A percentile compares a stretch with the other conserved stretches of the same genome.
These are phyloP conservation scores for Aspergillus sp. DNA, from an alignment of 2,329 filamentous ascomycete species.

Conservation along the genomic window DNA sequence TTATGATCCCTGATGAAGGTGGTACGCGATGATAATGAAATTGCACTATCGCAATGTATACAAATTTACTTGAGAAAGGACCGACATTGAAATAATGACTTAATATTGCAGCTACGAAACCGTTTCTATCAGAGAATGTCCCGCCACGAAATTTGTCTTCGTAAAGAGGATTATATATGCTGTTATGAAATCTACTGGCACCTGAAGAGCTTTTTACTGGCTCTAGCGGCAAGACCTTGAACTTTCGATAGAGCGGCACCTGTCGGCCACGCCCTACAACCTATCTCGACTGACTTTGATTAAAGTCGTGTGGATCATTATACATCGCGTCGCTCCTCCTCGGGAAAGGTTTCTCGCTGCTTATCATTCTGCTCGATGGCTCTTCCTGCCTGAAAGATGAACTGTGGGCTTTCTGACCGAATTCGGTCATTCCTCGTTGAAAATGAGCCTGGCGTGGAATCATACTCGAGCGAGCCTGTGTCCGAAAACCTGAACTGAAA, in stretches of 20 bases:
- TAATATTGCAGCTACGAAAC: not conserved
- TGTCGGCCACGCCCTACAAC: not conserved
- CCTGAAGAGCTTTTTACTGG: not conserved
- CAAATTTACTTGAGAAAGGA: not conserved
- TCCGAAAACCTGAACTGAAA: not conserved
- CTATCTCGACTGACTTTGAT: not conserved
- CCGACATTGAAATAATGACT: not conserved
- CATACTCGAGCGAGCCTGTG: not conserved
- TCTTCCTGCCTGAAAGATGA: not conserved
- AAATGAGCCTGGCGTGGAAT: not conserved
- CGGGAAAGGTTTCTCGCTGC: not conserved
- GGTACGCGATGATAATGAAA: too few relatives aligned
- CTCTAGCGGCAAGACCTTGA: not conserved
- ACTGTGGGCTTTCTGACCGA: not conserved
- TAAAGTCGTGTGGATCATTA: not conserved
- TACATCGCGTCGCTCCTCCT: not conserved
- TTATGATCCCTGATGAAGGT: not conserved
- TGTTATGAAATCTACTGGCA: not conserved
- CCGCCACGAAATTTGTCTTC: not conserved
- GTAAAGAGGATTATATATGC: not conserved
- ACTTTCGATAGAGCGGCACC: not conserved
- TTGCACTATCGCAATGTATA: not conserved
- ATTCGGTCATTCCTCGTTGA: not conserved
- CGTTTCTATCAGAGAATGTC: not conserved
- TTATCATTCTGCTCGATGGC: not conserved